Evolutionary conservation across 2,329 filamentous ascomycete species (phyloP), one percentile per base, ranked within the genome.

Genomic region (Monosporascus sp.): DNA sequence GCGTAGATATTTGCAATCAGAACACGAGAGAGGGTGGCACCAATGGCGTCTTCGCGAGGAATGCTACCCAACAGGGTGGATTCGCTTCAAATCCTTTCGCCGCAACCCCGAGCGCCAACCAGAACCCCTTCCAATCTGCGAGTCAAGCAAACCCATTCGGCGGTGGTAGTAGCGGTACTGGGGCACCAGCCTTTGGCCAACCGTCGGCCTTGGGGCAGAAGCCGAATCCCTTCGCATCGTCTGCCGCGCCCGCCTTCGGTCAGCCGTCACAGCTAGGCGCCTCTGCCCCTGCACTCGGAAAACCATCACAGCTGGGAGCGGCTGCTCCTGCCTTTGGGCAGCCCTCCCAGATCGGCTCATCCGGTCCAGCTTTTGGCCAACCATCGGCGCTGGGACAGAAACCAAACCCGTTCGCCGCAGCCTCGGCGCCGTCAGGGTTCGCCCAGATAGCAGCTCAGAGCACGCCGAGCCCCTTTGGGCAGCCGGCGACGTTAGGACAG

Each of bases 1-100:
- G 90, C 41, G 73, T 80, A 50, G 88, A 92, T 58, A 75, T 85
- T 20, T 81, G 80, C 67, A 72, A 76, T 51, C 71, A 76, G 57
- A 71, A 70, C 47, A 74, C 68, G 38, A 58, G 65, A 0, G 69
- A 73, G n/a, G 69, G 72, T n/a, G 70, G 69, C 7, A 72, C 73
- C 0, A 74, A 71, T 52, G 74, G 75, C 46, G 66, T 72, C 47
- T 82, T 81, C 55, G 63, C 68, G 0, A 70, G 37, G 72, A 65
- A 58, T 58, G 65, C 57, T 54, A 65, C 34, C 60, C 60, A 57
- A 44, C 51, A 63, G 20, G 54, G 58, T 5, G 59, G 59, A 47
- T 61, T 60, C 27, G 39, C 51, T 9, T 52, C 60, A 15, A 67
- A 67, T 37, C 60, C 64, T 22, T 56, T 65, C 11, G 37, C 58